Base-by-base conservation (phyloP, 169 alveolate species). In the Babesia bigemina region DNA sequence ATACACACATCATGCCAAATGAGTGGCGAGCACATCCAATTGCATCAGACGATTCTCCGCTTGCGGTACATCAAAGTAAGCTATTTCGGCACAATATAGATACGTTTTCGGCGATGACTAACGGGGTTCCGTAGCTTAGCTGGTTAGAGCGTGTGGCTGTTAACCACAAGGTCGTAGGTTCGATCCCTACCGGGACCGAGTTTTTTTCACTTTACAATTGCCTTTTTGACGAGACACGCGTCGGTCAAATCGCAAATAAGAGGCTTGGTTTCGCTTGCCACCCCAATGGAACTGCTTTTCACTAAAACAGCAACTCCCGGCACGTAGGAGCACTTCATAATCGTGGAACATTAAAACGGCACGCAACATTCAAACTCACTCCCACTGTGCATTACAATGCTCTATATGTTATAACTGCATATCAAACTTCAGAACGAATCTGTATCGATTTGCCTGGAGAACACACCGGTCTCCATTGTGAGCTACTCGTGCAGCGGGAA, bases 131-230 rank as follows among this genome's bases (percentile, higher is more conserved):
- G 92, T 90, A 90, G 94, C 94, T 90, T 91, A 90, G 94, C 86
- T 76, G 94, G 94, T 90, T 90, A 94, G 95, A 94, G 97, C 97
- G 97, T 94, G 96, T 93, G 97, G 97, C 97, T 94, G 96, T 92
- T 94, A 94, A 94, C 97, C 97, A 93, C 96, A 92, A 94, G 97
- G 97, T 94, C 97, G 97, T 90, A 88, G 97, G 97, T 94, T 94
- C 97, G 97, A 94, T 70, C 95, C 96, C 97, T 88, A 86, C 94
- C 92, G 94, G 94, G 82, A 90, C 94, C 94, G 92, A 65, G n/a
- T 39, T 26, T 85, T 53, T 66, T 63, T 13, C 8, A 21, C 24
- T 21, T n/a, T n/a, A n/a, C n/a, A n/a, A n/a, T n/a, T n/a, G n/a
- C n/a, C n/a, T n/a, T n/a, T n/a, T n/a, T n/a, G n/a, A n/a, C n/a